A percentile compares a stretch with the other conserved stretches of the same genome.
phyloP scores from a whole-genome alignment of 257 asterid species.

The Knoxia roxburghii region DNA sequence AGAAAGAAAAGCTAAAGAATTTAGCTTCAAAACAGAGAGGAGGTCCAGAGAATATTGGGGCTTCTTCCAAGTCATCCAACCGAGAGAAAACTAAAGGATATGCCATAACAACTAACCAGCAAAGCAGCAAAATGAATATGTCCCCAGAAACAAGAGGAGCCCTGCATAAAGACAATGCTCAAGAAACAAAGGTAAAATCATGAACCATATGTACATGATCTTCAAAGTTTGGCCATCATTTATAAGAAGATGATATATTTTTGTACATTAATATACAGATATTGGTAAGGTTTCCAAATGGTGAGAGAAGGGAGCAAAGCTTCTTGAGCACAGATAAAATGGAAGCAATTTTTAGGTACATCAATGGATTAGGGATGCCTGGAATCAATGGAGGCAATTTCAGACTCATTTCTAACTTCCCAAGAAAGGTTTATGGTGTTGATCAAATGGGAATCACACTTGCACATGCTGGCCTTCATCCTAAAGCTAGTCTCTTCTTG shows the following conservation, averaged over 20 bases:
- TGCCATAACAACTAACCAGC: constrained; percentile 24
- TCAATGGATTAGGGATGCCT: constrained; percentile 49
- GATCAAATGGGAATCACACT: constrained; percentile 58
- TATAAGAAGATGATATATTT: too few relatives aligned
- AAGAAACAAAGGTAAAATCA: constrained; percentile 49
- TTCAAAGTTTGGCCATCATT: neutral
- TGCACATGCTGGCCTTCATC: constrained; percentile 64
- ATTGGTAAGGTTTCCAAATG: constrained; percentile 75
- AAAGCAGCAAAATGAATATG: constrained; percentile 21
- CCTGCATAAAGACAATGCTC: constrained; percentile 30
- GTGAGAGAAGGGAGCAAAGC: constrained; percentile 74
- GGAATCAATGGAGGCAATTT: constrained; percentile 56
- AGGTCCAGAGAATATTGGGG: neutral
- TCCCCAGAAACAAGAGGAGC: constrained; percentile 19
- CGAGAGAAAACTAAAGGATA: constrained; percentile 21
- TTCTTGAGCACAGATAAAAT: constrained; percentile 60
- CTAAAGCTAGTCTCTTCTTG: constrained; percentile 80
- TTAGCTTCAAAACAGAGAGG: constrained; percentile 13
- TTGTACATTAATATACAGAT: constrained; percentile 31
- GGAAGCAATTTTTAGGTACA: constrained; percentile 41
- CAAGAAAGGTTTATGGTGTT: constrained; percentile 60
- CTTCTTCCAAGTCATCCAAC: constrained; percentile 14
- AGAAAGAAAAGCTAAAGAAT: constrained; percentile 39
- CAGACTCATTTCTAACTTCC: constrained; percentile 70
- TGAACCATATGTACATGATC: too few relatives aligned